phyloP scores from a whole-genome alignment of 2,329 filamentous ascomycete genomes.

The Calonectria honghensis region DNA sequence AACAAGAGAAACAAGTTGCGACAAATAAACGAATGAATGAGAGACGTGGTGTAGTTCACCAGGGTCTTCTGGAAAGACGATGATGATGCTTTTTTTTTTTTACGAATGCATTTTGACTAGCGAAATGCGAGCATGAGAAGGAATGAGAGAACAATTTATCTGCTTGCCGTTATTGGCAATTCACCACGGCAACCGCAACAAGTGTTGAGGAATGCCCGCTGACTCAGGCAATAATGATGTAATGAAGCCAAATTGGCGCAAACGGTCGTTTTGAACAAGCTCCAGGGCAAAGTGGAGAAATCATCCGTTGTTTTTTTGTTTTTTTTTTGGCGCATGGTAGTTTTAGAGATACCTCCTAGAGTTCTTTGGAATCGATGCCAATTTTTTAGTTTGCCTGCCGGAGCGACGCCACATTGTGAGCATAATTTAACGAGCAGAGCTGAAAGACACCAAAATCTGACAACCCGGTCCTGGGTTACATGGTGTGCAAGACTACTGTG shows the following conservation, averaged over 20 bases:
- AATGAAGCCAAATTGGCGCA: conserved; percentile 9
- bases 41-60: not conserved
- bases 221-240: conserved; percentile 1
- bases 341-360: conserved; percentile 25
- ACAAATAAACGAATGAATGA: not conserved
- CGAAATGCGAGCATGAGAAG: not conserved
- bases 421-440: not conserved
- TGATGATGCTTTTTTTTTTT: not conserved
- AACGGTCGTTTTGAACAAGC: conserved; percentile 7
- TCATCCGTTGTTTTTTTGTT: not conserved
- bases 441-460: not conserved
- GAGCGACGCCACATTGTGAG: not conserved
- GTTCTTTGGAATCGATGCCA: conserved; percentile 11
- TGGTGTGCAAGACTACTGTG: not conserved
- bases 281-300: conserved; percentile 15
- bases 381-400: not conserved
- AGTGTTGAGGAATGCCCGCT: not conserved
- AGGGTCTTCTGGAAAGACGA: not conserved
- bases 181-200: not conserved
- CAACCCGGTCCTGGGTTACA: not conserved
- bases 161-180: not conserved
- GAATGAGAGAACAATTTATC: not conserved
- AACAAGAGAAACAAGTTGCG: not conserved
- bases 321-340: not conserved
- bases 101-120: too few relatives aligned